Evolutionary conservation across 257 asterid species (phyloP), one percentile per base, ranked within the genome.

Genomic region (Euphrasia confusa): DNA sequence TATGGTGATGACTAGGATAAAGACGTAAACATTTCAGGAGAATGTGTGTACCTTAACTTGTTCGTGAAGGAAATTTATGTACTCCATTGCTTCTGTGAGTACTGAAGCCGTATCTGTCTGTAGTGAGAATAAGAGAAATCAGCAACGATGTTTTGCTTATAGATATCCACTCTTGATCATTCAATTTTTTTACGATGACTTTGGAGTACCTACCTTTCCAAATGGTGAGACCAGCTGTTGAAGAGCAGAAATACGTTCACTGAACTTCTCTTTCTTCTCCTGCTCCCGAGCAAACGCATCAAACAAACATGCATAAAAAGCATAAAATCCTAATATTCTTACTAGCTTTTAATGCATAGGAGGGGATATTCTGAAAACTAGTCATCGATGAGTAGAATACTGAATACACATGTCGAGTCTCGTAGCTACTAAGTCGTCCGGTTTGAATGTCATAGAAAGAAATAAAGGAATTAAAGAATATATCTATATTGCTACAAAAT

Each of bases 91-190:
- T 68, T 88, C 95, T 4, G 71, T 71, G 50, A 91, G 95, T 69
- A 91, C 98, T 18, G 98, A 91, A 48, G 96, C 96, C 0, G 96
- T 84, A 75, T 91, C 98, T 1, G 98, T 82, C 98, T 91, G 82
- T 57, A 67, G 13, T 14, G 14, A 68, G 66, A 2, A 4, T 2
- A 32, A 1, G 17, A 49, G 7, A 7, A 32, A 40, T 37, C 42
- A 37, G 11, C 8, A 11, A 37, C 12, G 42, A 37, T 9, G 48
- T n/a, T 18, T 4, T 35, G 57, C 30, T 24, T 52, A 52, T 7
- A 4, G 10, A 14, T 49, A 39, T 10, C 1, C 7, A 32, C 10
- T 39, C 44, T n/a, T 45, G 26, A 40, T 53, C 44, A 2, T 24
- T 17, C n/a, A n/a, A n/a, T n/a, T n/a, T n/a, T n/a, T n/a, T n/a